Evolutionary conservation across 306 rosid genomes (phyloP).

Genomic region (Potentilla sterilis): DNA sequence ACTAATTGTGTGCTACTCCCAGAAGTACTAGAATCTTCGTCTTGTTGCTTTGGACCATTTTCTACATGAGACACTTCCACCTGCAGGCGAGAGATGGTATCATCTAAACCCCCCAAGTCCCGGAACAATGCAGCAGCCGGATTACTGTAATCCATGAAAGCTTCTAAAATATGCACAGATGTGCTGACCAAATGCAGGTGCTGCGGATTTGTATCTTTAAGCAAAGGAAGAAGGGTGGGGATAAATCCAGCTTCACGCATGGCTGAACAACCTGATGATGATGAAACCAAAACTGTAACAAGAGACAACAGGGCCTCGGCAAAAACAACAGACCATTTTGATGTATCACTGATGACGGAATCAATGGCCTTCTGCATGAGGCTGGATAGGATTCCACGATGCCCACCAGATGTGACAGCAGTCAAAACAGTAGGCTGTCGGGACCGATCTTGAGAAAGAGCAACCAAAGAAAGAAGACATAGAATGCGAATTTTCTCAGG

Average conservation of each 20-base stretch:
- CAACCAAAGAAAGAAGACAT: conserved; percentile 82
- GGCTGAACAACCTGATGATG: conserved; percentile 92
- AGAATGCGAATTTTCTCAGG: conserved; percentile 75
- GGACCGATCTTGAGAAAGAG: conserved; percentile 92
- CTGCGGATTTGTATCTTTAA: conserved; percentile 80
- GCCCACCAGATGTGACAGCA: conserved; percentile 96
- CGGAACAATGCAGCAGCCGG: conserved; percentile 93
- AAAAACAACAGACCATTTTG: conserved; percentile 80
- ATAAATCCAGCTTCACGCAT: conserved; percentile 98
- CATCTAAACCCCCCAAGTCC: conserved; percentile 98
- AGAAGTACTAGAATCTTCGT: conserved; percentile 49
- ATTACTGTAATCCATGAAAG: conserved; percentile 97
- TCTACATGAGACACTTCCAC: conserved; percentile 82
- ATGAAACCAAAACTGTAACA: conserved; percentile 84
- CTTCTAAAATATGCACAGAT: conserved; percentile 93
- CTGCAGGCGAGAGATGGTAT: conserved; percentile 80
- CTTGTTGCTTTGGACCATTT: conserved; percentile 65
- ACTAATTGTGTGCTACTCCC: conserved; percentile 47
- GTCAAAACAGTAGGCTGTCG: conserved; percentile 77
- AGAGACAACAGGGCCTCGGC: conserved; percentile 91
- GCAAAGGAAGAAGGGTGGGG: conserved; percentile 91
- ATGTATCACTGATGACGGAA: conserved; percentile 58
- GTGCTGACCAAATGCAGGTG: conserved; percentile 94
- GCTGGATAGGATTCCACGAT: conserved; percentile 92
- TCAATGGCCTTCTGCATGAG: conserved; percentile 94